These are phyloP conservation scores for Geosmithia putterillii DNA, from an alignment of 2,329 filamentous ascomycete genomes.

Conservation along the genomic window DNA sequence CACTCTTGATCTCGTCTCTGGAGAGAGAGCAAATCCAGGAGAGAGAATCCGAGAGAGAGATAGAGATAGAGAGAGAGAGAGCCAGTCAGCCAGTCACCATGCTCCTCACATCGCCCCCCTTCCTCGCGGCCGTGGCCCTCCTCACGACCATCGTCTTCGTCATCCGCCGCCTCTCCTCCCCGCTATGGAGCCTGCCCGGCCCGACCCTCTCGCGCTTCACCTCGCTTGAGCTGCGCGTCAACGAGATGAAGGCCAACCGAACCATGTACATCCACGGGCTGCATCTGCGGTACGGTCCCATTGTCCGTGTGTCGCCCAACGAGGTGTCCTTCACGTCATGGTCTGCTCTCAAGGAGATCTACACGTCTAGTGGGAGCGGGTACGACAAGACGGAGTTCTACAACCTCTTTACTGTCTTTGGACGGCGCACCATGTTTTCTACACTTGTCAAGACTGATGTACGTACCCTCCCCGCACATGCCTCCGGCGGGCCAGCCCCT, in stretches of 20 bases:
- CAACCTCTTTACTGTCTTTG: slow-evolving; percentile 45
- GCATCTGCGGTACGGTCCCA: slow-evolving; percentile 42
- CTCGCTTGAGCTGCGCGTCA: slow-evolving; percentile 37
- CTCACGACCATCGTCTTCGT: slow-evolving; percentile 13
- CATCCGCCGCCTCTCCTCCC: slow-evolving; percentile 16
- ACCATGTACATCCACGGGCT: slow-evolving; percentile 43
- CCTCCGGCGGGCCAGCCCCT: too few species aligned
- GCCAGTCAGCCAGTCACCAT: background rate
- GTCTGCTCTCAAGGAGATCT: slow-evolving; percentile 49
- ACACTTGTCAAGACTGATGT: slow-evolving; percentile 41
- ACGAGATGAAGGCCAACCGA: slow-evolving; percentile 40
- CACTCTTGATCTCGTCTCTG: too few species aligned
- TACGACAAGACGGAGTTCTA: slow-evolving; percentile 57
- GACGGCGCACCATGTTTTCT: slow-evolving; percentile 46
- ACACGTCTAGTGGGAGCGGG: slow-evolving; percentile 47
- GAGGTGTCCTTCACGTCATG: slow-evolving; percentile 47
- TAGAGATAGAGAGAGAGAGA: background rate
- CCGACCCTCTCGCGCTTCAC: slow-evolving; percentile 35
- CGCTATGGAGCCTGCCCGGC: slow-evolving; percentile 31
- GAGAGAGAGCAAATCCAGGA: too few species aligned
- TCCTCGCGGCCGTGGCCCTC: slow-evolving; percentile 10
- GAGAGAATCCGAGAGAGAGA: too few species aligned
- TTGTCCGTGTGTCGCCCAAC: slow-evolving; percentile 43
- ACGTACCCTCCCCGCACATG: slow-evolving; percentile 9
- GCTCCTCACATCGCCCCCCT: slow-evolving; percentile 1